phyloP scores from a whole-genome alignment of 306 rosid species.

The Mucuna pruriens region DNA sequence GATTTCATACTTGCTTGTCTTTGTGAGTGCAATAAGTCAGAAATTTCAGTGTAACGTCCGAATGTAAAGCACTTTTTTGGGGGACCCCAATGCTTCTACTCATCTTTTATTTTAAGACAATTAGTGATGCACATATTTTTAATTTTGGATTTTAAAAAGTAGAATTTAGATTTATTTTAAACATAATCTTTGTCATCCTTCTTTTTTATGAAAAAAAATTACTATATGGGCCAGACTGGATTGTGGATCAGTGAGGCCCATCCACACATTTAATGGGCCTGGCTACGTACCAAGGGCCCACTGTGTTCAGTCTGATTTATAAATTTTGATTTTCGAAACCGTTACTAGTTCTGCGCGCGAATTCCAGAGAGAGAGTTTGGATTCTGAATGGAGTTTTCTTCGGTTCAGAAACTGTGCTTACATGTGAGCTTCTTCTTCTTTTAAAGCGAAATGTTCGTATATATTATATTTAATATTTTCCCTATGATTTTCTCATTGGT shows the following conservation, averaged over 20 bases:
- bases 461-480: neutral
- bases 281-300: neutral
- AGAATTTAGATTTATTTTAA: too few relatives aligned
- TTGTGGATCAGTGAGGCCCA: slow-evolving; percentile 12
- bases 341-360: slow-evolving; percentile 28
- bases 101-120: neutral
- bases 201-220: neutral
- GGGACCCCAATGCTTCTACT: slow-evolving; percentile 34
- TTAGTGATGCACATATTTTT: neutral
- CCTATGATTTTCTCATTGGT: neutral
- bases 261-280: slow-evolving; percentile 11
- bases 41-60: slow-evolving; percentile 30
- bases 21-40: slow-evolving; percentile 46
- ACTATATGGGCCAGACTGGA: neutral
- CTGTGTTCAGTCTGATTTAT: neutral
- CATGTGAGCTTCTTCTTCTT: slow-evolving; percentile 38
- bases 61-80: slow-evolving; percentile 17
- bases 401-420: slow-evolving; percentile 40
- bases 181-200: neutral
- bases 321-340: slow-evolving; percentile 20
- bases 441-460: neutral
- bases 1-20: slow-evolving; percentile 45
- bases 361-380: neutral
- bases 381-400: slow-evolving; percentile 44
- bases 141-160: neutral